Evolutionary conservation across 2,329 filamentous ascomycete genomes (phyloP).

Genomic region (Phoma sp.): DNA sequence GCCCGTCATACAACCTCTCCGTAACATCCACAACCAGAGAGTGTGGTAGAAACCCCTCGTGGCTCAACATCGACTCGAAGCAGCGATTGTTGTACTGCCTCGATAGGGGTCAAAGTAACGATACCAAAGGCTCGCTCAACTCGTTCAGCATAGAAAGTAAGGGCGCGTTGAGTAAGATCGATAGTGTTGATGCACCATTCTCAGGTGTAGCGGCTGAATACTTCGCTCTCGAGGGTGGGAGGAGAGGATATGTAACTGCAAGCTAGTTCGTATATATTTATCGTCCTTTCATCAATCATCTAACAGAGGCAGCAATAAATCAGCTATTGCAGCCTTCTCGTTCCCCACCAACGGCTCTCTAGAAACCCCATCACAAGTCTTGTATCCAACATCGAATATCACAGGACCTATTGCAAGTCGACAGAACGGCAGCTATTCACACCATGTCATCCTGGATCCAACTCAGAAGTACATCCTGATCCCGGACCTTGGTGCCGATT

Average conservation of each 20-base stretch:
- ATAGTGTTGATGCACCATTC: slow-evolving; percentile 19
- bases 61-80: slow-evolving; percentile 18
- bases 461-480: slow-evolving; percentile 65
- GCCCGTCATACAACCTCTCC: slow-evolving; percentile 11
- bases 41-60: slow-evolving; percentile 19
- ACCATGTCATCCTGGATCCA: slow-evolving; percentile 69
- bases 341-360: slow-evolving; percentile 13
- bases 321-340: slow-evolving; percentile 16
- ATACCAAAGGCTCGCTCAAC: slow-evolving; percentile 19
- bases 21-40: slow-evolving; percentile 15
- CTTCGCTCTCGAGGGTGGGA: slow-evolving; percentile 5
- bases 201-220: slow-evolving; percentile 21
- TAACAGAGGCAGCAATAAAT: slow-evolving; percentile 14
- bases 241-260: slow-evolving; percentile 17
- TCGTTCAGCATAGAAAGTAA: slow-evolving; percentile 12
- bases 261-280: no score
- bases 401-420: slow-evolving; percentile 13
- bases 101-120: slow-evolving; percentile 19
- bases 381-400: slow-evolving; percentile 14
- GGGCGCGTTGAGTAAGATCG: slow-evolving; percentile 14
- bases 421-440: slow-evolving; percentile 50
- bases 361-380: slow-evolving; percentile 1
- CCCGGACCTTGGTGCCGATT: slow-evolving; percentile 70
- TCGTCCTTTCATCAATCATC: not conserved
- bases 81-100: slow-evolving; percentile 24